phyloP scores from a whole-genome alignment of 208 protist species.

The Hexamita inflata region DNA sequence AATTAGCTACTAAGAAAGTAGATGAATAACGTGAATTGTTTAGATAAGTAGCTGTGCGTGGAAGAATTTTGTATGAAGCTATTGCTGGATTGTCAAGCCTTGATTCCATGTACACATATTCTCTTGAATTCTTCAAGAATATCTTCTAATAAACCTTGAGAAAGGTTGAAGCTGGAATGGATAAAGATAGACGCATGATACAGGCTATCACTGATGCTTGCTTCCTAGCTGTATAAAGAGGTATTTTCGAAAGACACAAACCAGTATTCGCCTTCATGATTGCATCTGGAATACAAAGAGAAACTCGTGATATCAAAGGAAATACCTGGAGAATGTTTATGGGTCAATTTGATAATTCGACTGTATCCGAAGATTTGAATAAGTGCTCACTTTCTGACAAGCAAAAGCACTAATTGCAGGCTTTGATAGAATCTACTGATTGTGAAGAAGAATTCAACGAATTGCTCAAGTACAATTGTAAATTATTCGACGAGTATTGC shows the following conservation, averaged over 20 bases:
- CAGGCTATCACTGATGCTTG: slow-evolving; percentile 62
- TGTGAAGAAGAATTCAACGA: too few species aligned
- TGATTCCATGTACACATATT: slow-evolving; percentile 93
- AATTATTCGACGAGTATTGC: too few species aligned
- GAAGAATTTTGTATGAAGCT: slow-evolving; percentile 49
- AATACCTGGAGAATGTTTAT: slow-evolving; percentile 30
- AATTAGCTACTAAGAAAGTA: slow-evolving; percentile 66
- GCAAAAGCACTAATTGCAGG: too few species aligned
- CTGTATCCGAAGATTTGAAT: too few species aligned
- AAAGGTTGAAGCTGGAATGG: slow-evolving; percentile 47
- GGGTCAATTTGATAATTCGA: too few species aligned
- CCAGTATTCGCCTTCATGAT: slow-evolving; percentile 69
- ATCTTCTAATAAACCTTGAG: slow-evolving; percentile 54
- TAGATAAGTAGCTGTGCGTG: slow-evolving; percentile 13
- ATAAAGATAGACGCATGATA: slow-evolving; percentile 65
- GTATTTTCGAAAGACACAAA: slow-evolving; percentile 91
- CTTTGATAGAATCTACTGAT: too few species aligned
- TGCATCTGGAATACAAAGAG: slow-evolving; percentile 38
- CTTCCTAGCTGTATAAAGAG: slow-evolving; percentile 81
- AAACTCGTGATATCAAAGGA: background rate
- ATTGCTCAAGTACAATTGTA: too few species aligned
- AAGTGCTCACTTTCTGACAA: too few species aligned
- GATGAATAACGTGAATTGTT: slow-evolving; percentile 48
- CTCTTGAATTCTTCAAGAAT: slow-evolving; percentile 81
- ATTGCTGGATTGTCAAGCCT: slow-evolving; percentile 58